phyloP scores from a whole-genome alignment of 2,329 filamentous ascomycete genomes.

The Pseudocercospora pini-densiflorae region DNA sequence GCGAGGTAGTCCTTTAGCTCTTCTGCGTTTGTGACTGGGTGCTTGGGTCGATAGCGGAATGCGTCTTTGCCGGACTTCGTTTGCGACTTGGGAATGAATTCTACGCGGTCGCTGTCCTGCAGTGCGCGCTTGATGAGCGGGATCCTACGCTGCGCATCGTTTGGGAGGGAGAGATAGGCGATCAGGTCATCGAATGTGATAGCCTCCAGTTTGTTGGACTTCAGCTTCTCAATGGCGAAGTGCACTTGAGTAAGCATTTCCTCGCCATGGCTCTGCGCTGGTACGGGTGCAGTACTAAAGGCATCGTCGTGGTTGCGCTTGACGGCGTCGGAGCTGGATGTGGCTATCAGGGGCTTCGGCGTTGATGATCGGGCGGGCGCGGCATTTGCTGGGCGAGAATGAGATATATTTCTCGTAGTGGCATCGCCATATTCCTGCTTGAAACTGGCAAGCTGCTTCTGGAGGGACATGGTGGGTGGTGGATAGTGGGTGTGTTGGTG shows the following conservation, averaged over 20 bases:
- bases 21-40: slow-evolving; percentile 77
- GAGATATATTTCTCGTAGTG: slow-evolving; percentile 35
- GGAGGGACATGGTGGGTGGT: slow-evolving; percentile 37
- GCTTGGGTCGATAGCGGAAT: slow-evolving; percentile 84
- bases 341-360: slow-evolving; percentile 27
- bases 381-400: slow-evolving; percentile 31
- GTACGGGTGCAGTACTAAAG: slow-evolving; percentile 22
- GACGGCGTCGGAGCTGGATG: slow-evolving; percentile 73
- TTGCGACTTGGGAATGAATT: slow-evolving; percentile 53
- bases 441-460: slow-evolving; percentile 35
- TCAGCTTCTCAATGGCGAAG: slow-evolving; percentile 83
- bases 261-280: slow-evolving; percentile 54
- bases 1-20: slow-evolving; percentile 83
- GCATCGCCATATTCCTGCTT: slow-evolving; percentile 38
- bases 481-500: neutral
- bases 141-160: slow-evolving; percentile 42
- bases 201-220: slow-evolving; percentile 65
- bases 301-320: slow-evolving; percentile 36
- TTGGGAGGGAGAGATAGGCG: slow-evolving; percentile 74
- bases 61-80: slow-evolving; percentile 59
- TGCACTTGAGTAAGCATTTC: slow-evolving; percentile 87
- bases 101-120: slow-evolving; percentile 66
- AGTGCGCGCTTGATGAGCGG: slow-evolving; percentile 70
- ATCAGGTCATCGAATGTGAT: slow-evolving; percentile 78
- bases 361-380: slow-evolving; percentile 33